Evolutionary conservation across 2,329 filamentous ascomycete species (phyloP).

Genomic region (Penicillium sp.): DNA sequence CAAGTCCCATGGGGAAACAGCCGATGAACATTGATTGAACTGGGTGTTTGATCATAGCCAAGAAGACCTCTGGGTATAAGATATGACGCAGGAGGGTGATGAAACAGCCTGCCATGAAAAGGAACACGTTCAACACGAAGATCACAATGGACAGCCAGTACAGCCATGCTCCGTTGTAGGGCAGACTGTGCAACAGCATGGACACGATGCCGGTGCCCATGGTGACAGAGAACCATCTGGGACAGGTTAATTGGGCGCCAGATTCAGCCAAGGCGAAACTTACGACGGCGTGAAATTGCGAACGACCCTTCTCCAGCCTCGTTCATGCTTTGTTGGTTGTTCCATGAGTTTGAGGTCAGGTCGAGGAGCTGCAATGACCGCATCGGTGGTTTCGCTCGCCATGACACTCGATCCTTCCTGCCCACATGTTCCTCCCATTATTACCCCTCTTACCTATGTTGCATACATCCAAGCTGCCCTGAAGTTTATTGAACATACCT

Average conservation of each 20-base stretch:
- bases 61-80: conserved; percentile 67
- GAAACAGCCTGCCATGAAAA: conserved; percentile 37
- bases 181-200: conserved; percentile 38
- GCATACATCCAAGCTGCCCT: neutral
- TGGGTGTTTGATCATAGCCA: conserved; percentile 66
- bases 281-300: conserved; percentile 48
- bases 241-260: neutral
- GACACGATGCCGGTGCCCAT: conserved; percentile 48
- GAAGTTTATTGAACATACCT: neutral
- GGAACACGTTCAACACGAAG: conserved; percentile 38
- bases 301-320: conserved; percentile 40
- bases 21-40: conserved; percentile 69
- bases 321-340: conserved; percentile 34
- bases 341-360: neutral
- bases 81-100: conserved; percentile 63
- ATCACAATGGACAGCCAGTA: conserved; percentile 42
- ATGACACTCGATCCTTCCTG: neutral
- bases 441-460: neutral
- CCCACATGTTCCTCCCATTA: neutral
- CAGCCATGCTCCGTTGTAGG: conserved; percentile 42
- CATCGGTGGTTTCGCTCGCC: neutral
- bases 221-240: conserved; percentile 44
- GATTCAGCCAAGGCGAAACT: neutral
- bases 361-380: neutral
- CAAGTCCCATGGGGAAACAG: conserved; percentile 68